Evolutionary conservation across 2,329 filamentous ascomycete genomes (phyloP), one percentile per base, ranked within the genome.

Genomic region (Claviceps sp.): DNA sequence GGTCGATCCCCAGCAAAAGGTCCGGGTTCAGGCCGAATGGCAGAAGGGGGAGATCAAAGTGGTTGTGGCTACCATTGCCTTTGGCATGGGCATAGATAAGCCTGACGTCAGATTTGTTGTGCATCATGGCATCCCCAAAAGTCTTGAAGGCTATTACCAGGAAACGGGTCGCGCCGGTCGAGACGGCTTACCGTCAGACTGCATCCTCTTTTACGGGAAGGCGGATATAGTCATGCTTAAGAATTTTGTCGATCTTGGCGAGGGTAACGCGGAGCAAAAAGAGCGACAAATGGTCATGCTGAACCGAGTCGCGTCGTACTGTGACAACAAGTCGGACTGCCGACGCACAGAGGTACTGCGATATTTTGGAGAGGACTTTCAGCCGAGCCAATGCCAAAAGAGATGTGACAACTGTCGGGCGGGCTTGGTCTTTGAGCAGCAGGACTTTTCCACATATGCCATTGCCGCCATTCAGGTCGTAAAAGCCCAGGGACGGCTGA

Each of bases 61-160:
- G 37, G 94, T 98, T 44, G 93, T 98, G 48, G 94, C 93, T 20
- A 98, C 93, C 0, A 97, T 98, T 65, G 93, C 93, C 24, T 98
- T 98, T 64, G 93, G 93, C 6, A 98, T 98, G 93, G 93, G 93
- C n/a, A 98, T 98, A 58, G 93, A 98, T 72, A 98, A 98, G 66
- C 81, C 90, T 0, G 86, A 98, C 64, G 93, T 98, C 47, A 86
- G 93, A 30, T 98, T 95, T 64, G 93, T 98, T 37, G 88, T 98
- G 42, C 94, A 98, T 63, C 85, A 95, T 61, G 86, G 83, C 44
- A 75, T 98, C 5, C 93, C 93, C 1, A 97, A 98, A 68, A 96
- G 88, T 60, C 72, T 98, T 51, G 93, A 98, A 69, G 93, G 93
- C 0, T 98, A 98, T 66, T 98, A 98, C 63, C 93, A 98, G 65